A percentile compares a stretch with the other conserved stretches of the same genome.
Evolutionary conservation across 2,329 filamentous ascomycete genomes (phyloP).

Genomic region (Aspergillus luchuensis): DNA sequence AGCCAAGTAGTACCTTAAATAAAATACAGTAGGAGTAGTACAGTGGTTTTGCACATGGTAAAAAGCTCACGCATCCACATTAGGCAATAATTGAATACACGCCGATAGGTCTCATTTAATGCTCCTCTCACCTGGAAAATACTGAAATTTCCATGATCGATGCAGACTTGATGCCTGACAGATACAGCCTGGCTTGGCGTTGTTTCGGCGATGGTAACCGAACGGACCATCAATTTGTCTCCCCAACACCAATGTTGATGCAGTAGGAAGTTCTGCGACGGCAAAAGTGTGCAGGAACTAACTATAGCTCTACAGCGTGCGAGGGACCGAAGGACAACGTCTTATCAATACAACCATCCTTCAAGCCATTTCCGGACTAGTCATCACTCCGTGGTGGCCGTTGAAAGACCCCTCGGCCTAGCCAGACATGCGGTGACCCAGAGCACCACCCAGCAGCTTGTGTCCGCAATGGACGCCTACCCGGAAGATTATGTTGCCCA

Average conservation of each 20-base stretch:
- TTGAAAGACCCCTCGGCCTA: slow-evolving; percentile 7
- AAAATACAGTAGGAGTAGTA: neutral
- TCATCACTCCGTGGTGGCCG: slow-evolving; percentile 4
- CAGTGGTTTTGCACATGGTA: neutral
- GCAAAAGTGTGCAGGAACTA: neutral
- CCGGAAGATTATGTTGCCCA: slow-evolving; percentile 74
- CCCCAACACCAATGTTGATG: neutral
- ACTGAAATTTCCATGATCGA: neutral
- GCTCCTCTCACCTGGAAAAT: neutral
- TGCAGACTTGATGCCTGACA: neutral
- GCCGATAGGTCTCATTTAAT: neutral
- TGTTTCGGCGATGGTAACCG: slow-evolving; percentile 8
- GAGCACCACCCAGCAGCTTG: slow-evolving; percentile 21
- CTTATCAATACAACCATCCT: neutral
- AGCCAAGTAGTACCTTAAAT: neutral
- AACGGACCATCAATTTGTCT: slow-evolving; percentile 4
- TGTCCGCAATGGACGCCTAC: slow-evolving; percentile 50
- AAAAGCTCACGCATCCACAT: neutral
- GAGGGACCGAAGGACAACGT: neutral
- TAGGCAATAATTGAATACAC: neutral
- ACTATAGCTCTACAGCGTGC: neutral
- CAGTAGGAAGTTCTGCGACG: slow-evolving; percentile 1
- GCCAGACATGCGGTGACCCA: slow-evolving; percentile 39
- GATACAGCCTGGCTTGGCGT: slow-evolving; percentile 8
- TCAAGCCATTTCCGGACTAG: neutral